Evolutionary conservation across 768 basidiomycete genomes (phyloP), one percentile per base, ranked within the genome.

Genomic region (Neoboletus subvelutipes): DNA sequence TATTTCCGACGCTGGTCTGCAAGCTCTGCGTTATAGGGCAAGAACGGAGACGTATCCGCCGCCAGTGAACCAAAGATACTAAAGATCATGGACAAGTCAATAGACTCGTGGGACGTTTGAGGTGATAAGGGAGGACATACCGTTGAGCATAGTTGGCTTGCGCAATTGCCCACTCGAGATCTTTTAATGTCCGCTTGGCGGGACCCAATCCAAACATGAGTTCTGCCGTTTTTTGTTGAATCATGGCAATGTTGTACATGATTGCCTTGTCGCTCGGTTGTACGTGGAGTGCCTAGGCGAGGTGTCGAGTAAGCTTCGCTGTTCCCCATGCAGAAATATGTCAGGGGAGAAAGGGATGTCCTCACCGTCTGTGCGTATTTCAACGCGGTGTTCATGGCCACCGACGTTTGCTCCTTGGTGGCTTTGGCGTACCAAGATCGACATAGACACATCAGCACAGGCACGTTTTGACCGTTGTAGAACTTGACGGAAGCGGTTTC

Each of bases 201-300:
- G 87, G 81, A 1, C 80, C 78, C 26, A 95, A 74, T 1, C 84
- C 79, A 61, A 94, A 87, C 26, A 98, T 75, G 75, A 98, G 80
- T 71, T 98, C 96, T 0, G 93, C 91, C 0, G 91, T 87, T 73
- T 98, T 98, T 70, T 99, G 97, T 71, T 95, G 88, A 34, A 98
- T 94, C 90, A 99, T 95, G 53, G 96, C 95, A 64, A 98, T 92
- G 71, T 99, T 98, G 75, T 95, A 98, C 42, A 93, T 58, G 50
- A 89, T 85, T 4, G 93, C 90, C 68, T 95, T 94, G 76, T 99
- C 97, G 54, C 79, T 82, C 0, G 94, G 94, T 61, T 89, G 86
- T 7, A 94, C 73, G 60, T 92, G 88, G 17, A 90, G 77, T 1
- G 95, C 94, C 95, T 98, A 60, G 5, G 10, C 12, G 50, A 28